Evolutionary conservation across 2,329 filamentous ascomycete genomes (phyloP).

Genomic region (Huntiella savannae): DNA sequence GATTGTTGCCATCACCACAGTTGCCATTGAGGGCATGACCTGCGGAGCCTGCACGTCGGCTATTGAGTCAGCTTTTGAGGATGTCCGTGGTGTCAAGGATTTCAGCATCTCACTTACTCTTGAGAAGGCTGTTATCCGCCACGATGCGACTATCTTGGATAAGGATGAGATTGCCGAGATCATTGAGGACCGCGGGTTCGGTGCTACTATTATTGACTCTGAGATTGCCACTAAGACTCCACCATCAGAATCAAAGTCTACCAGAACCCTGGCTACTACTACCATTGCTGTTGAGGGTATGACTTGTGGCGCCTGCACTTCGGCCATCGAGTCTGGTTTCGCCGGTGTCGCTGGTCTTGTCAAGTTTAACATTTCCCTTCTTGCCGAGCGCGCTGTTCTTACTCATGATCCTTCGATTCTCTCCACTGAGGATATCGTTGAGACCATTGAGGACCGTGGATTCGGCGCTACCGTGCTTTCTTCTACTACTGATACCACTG

Average conservation of each 20-base stretch:
- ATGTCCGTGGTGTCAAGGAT: constrained; percentile 50
- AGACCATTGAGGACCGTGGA: constrained; percentile 74
- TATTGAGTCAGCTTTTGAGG: constrained; percentile 61
- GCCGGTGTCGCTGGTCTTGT: constrained; percentile 55
- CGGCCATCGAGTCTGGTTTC: constrained; percentile 73
- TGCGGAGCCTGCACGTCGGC: constrained; percentile 79
- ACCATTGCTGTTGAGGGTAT: constrained; percentile 87
- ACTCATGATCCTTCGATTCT: constrained; percentile 61
- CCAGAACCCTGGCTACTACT: constrained; percentile 39
- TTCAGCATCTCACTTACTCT: constrained; percentile 73
- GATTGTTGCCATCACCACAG: constrained; percentile 44
- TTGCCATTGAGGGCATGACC: constrained; percentile 75
- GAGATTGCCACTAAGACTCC: constrained; percentile 23
- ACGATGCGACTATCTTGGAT: constrained; percentile 41
- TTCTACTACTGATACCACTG: constrained; percentile 41
- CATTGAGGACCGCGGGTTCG: constrained; percentile 60
- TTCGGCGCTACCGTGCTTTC: constrained; percentile 76
- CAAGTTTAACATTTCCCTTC: constrained; percentile 84
- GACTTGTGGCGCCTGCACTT: constrained; percentile 94
- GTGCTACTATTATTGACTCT: constrained; percentile 58
- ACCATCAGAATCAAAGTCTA: constrained; percentile 13
- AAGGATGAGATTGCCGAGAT: constrained; percentile 35
- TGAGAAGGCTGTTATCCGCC: constrained; percentile 69
- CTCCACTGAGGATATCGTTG: constrained; percentile 51
- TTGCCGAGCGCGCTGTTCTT: constrained; percentile 81